Evolutionary conservation across 805 yeast genomes (phyloP).

Genomic region (Spencermartinsiella europaea): DNA sequence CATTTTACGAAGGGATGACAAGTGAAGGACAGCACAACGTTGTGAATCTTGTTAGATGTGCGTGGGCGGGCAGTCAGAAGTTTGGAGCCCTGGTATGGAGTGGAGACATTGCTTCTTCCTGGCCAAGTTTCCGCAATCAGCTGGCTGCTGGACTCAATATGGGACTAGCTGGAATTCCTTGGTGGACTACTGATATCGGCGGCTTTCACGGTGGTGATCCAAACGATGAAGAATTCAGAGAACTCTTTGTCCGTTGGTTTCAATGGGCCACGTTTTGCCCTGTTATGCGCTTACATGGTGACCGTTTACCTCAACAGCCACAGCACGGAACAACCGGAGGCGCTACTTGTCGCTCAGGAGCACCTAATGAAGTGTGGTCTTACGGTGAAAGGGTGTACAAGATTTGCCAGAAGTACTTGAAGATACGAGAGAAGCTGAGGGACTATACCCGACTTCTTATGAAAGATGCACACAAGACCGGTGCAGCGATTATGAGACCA

Average conservation of each 20-base stretch:
- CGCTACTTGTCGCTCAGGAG: constrained; percentile 19
- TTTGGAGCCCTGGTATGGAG: constrained; percentile 21
- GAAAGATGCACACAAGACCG: constrained; percentile 16
- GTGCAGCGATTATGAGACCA: constrained; percentile 19
- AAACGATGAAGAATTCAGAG: constrained; percentile 13
- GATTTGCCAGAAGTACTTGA: constrained; percentile 19
- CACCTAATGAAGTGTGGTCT: constrained; percentile 21
- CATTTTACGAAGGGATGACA: constrained; percentile 18
- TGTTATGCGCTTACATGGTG: constrained; percentile 20
- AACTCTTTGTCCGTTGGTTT: constrained; percentile 20
- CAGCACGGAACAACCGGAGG: constrained; percentile 20
- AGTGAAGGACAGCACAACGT: constrained; percentile 4
- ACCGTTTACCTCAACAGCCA: constrained; percentile 16
- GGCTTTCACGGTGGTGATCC: constrained; percentile 22
- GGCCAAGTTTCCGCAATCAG: constrained; percentile 17
- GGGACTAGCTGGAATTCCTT: constrained; percentile 22
- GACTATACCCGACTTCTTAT: constrained; percentile 16
- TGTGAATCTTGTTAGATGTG: constrained; percentile 12
- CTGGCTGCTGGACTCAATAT: constrained; percentile 19
- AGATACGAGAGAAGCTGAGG: constrained; percentile 13
- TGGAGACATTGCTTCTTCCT: constrained; percentile 21
- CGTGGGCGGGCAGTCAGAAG: constrained; percentile 22
- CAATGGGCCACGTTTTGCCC: constrained; percentile 22
- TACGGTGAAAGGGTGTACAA: constrained; percentile 18
- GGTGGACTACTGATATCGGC: constrained; percentile 23